Evolutionary conservation across 2,329 filamentous ascomycete species (phyloP).

Genomic region (Colletotrichum lini): DNA sequence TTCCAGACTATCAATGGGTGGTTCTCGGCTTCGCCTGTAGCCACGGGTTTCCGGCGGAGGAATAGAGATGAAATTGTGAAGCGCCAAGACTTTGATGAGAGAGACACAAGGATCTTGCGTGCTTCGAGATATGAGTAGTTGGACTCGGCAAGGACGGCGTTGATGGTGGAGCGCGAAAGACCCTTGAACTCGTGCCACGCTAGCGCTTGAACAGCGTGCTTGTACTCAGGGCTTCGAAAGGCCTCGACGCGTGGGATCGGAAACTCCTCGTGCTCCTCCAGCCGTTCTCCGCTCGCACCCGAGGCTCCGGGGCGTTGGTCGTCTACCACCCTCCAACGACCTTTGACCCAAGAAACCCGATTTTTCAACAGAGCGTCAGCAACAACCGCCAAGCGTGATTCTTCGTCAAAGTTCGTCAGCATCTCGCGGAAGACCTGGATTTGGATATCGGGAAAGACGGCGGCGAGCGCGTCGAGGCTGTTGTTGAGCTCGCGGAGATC

Average conservation of each 20-base stretch:
- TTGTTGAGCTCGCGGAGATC: slow-evolving; percentile 80
- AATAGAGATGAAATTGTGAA: slow-evolving; percentile 81
- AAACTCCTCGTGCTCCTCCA: not conserved
- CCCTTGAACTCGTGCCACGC: slow-evolving; percentile 83
- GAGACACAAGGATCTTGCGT: slow-evolving; percentile 75
- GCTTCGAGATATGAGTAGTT: slow-evolving; percentile 85
- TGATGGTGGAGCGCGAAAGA: slow-evolving; percentile 80
- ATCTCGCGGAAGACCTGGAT: slow-evolving; percentile 88
- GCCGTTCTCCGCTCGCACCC: slow-evolving; percentile 49
- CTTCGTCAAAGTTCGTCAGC: slow-evolving; percentile 80
- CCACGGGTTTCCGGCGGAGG: slow-evolving; percentile 72
- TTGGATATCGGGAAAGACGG: slow-evolving; percentile 85
- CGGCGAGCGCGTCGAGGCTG: slow-evolving; percentile 76
- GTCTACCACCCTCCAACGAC: slow-evolving; percentile 70
- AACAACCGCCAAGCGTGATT: slow-evolving; percentile 82
- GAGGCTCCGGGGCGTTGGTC: slow-evolving; percentile 50
- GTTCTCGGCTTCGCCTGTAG: slow-evolving; percentile 68
- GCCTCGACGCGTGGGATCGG: slow-evolving; percentile 71
- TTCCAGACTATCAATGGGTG: slow-evolving; percentile 76
- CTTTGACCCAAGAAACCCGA: slow-evolving; percentile 78
- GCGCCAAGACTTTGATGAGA: slow-evolving; percentile 83
- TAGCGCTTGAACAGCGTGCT: slow-evolving; percentile 76
- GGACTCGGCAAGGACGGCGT: slow-evolving; percentile 83
- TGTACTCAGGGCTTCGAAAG: slow-evolving; percentile 79
- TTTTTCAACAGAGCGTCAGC: slow-evolving; percentile 84